phyloP scores from a whole-genome alignment of 768 basidiomycete genomes.

The Sporobolomyces pararoseus region DNA sequence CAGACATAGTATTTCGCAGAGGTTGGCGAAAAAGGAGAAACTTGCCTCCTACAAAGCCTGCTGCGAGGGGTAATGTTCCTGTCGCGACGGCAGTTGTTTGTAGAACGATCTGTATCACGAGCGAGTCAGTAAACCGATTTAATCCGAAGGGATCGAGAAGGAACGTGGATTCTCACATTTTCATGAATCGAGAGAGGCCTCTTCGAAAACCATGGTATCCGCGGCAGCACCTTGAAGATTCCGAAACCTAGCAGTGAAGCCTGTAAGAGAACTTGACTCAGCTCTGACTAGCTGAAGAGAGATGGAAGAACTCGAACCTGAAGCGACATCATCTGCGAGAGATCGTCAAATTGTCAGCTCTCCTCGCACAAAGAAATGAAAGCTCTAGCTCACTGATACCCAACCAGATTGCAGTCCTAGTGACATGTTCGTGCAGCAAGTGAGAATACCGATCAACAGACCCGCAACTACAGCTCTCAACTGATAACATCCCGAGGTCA shows the following conservation, averaged over 20 bases:
- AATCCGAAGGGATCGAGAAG: constrained; percentile 40
- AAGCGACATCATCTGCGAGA: constrained; percentile 57
- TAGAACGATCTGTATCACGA: constrained; percentile 63
- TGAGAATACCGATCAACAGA: constrained; percentile 73
- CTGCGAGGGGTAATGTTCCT: constrained; percentile 57
- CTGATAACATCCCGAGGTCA: constrained; percentile 5
- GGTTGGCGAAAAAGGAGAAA: too few relatives aligned
- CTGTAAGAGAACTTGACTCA: constrained; percentile 52
- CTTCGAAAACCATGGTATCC: constrained; percentile 40
- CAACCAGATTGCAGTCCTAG: constrained; percentile 84
- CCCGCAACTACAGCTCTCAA: constrained; percentile 67
- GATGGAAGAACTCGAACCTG: background rate
- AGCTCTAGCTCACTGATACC: constrained; percentile 55
- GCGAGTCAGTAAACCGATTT: background rate
- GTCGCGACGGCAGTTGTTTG: constrained; percentile 96
- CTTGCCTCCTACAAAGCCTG: constrained; percentile 69
- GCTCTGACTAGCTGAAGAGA: background rate
- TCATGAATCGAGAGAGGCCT: constrained; percentile 35
- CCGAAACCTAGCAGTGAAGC: constrained; percentile 89
- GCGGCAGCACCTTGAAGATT: constrained; percentile 60
- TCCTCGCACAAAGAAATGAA: background rate
- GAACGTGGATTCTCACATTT: constrained; percentile 53
- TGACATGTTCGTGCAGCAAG: constrained; percentile 85
- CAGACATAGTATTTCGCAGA: background rate
- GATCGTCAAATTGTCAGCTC: background rate